These are phyloP conservation scores for Chaetomium olivaceum DNA, from an alignment of 2,329 filamentous ascomycete genomes.

Conservation along the genomic window DNA sequence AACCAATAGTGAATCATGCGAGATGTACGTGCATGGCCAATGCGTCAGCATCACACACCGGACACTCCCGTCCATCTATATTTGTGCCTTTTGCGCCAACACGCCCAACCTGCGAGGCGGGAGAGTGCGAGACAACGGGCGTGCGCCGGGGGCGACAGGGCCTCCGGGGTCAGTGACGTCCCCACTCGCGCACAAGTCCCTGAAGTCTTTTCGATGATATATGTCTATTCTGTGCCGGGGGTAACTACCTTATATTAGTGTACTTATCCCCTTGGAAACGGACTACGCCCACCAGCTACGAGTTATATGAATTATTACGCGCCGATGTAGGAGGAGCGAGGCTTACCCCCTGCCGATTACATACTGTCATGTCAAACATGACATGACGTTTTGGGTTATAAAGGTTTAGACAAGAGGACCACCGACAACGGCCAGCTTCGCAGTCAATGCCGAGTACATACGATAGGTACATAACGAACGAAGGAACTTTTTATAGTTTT, in stretches of 20 bases:
- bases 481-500: constrained; percentile 8
- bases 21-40: constrained; percentile 64
- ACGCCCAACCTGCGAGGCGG: constrained; percentile 56
- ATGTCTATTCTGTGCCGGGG: background rate
- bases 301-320: constrained; percentile 7
- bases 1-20: constrained; percentile 58
- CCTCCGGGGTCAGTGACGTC: constrained; percentile 39
- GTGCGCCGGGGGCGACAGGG: constrained; percentile 34
- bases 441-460: constrained; percentile 32
- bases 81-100: constrained; percentile 64
- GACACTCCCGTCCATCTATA: constrained; percentile 61
- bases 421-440: constrained; percentile 17
- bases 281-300: background rate
- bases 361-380: background rate
- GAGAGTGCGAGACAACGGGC: constrained; percentile 48
- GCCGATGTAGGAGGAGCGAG: background rate
- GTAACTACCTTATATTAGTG: background rate
- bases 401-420: constrained; percentile 13
- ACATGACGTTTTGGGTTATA: constrained; percentile 3
- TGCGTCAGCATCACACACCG: constrained; percentile 61
- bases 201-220: constrained; percentile 48
- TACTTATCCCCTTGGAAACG: background rate
- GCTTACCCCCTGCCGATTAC: background rate
- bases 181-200: constrained; percentile 49
- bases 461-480: constrained; percentile 36